Evolutionary conservation across 2,329 filamentous ascomycete genomes (phyloP), one percentile per base, ranked within the genome.

Genomic region (Ascochyta clinopodiicola): DNA sequence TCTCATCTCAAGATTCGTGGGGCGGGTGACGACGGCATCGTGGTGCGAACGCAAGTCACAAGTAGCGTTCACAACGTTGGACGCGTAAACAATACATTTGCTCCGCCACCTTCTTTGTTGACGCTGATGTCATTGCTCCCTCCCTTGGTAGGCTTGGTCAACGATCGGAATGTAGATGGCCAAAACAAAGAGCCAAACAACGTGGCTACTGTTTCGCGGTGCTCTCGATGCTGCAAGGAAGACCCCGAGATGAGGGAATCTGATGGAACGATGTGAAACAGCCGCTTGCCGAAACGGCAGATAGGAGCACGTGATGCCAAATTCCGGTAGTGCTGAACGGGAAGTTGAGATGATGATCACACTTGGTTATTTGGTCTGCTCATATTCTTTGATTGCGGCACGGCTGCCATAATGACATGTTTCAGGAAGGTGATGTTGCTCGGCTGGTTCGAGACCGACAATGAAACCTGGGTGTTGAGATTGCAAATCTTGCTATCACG

Each of bases 91-190:
- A 31, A 6, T 5, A 19, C 4, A 22, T 29, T 25, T 40, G 40
- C 35, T 25, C 17, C 8, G 19, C 25, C 25, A 27, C 13, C 8
- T 25, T 35, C 25, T 24, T 12, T 24, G 21, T 46, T 43, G 31
- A 46, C 51, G 22, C 44, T 47, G 37, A 40, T 56, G 46, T 42
- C 52, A 46, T 42, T 25, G 31, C 47, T 43, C 40, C 46, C 52
- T 46, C 36, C 22, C 46, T 42, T 46, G 19, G 46, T 44, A 38
- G 27, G 22, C 40, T 43, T 47, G 31, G 31, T 27, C 9, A 43
- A 36, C 22, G 37, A 56, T 51, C 42, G 46, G 47, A 56, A 56
- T 56, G 52, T 51, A 19, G 12, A 29, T 15, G 12, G 15, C 17
- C 13, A 36, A 34, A 51, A 38, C 31, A 40, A 42, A 32, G 19